phyloP scores from a whole-genome alignment of 2,329 filamentous ascomycete genomes.

The Neofusicoccum laricinum region DNA sequence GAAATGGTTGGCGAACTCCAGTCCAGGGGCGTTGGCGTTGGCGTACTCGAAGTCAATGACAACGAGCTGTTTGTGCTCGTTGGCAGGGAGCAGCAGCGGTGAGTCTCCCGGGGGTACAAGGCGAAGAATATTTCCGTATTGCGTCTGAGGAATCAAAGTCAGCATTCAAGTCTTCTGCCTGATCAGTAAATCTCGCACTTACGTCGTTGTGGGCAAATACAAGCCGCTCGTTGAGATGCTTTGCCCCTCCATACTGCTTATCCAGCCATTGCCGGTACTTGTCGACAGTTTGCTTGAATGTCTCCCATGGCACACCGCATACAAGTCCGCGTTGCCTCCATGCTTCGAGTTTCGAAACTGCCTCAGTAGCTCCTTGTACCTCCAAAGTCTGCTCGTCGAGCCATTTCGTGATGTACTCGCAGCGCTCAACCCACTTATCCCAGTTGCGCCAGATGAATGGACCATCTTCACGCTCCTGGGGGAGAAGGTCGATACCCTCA shows the following conservation, averaged over 20 bases:
- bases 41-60: conserved; percentile 99
- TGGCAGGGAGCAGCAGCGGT: conserved; percentile 81
- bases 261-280: conserved; percentile 76
- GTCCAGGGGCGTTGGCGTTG: conserved; percentile 77
- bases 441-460: conserved; percentile 88
- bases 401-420: conserved; percentile 59
- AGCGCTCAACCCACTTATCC: conserved; percentile 81
- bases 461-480: conserved; percentile 72
- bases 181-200: conserved; percentile 35
- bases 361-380: conserved; percentile 20
- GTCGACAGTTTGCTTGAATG: conserved; percentile 71
- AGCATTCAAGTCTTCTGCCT: background rate
- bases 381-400: conserved; percentile 59
- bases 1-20: conserved; percentile 98
- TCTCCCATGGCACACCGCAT: conserved; percentile 78
- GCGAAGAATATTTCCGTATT: conserved; percentile 96
- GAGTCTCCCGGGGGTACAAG: conserved; percentile 69
- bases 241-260: conserved; percentile 64
- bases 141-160: conserved; percentile 61
- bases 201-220: conserved; percentile 99
- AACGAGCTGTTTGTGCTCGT: conserved; percentile 91
- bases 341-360: conserved; percentile 33
- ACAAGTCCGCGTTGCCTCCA: conserved; percentile 74
- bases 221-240: conserved; percentile 68
- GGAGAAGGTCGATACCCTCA: conserved; percentile 83